Percentiles rank a stretch among this genome's conserved stretches.
Evolutionary conservation across 495 filamentous ascomycete species (phyloP).

Genomic region (Daldinia bambusicola): DNA sequence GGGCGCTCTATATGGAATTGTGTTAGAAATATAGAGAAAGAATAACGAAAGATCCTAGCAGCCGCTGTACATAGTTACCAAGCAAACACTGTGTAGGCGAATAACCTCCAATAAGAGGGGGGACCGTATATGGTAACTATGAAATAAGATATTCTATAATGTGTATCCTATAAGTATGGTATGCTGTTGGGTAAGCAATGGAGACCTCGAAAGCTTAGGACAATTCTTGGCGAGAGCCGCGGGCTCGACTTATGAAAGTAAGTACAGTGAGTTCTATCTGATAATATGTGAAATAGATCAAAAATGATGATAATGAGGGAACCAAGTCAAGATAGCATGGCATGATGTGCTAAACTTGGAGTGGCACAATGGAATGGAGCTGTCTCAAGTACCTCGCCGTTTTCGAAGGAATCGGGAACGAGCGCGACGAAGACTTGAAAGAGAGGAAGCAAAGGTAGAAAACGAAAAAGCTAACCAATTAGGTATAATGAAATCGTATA

Average conservation of each 20-base stretch:
- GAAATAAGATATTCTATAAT: neutral
- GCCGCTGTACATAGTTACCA: neutral
- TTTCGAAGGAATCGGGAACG: conserved; percentile 11
- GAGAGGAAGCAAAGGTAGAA: conserved; percentile 6
- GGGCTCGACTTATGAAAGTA: neutral
- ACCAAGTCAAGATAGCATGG: neutral
- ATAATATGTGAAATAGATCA: neutral
- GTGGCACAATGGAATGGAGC: conserved; percentile 20
- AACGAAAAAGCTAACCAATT: conserved; percentile 31
- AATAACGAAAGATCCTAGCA: neutral
- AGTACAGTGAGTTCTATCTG: neutral
- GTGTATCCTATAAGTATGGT: neutral
- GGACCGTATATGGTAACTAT: neutral
- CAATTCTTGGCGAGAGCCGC: neutral
- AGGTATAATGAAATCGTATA: conserved; percentile 19
- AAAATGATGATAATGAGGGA: neutral
- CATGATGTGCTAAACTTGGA: no score
- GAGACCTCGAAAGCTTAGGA: neutral
- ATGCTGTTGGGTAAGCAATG: neutral
- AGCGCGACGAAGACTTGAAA: conserved; percentile 11
- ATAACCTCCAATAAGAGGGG: neutral
- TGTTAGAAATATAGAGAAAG: neutral
- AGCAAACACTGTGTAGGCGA: neutral
- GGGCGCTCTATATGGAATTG: neutral
- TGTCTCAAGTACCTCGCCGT: conserved; percentile 20